phyloP scores from a whole-genome alignment of 2,329 filamentous ascomycete genomes.

The Penicillium frequentans region DNA sequence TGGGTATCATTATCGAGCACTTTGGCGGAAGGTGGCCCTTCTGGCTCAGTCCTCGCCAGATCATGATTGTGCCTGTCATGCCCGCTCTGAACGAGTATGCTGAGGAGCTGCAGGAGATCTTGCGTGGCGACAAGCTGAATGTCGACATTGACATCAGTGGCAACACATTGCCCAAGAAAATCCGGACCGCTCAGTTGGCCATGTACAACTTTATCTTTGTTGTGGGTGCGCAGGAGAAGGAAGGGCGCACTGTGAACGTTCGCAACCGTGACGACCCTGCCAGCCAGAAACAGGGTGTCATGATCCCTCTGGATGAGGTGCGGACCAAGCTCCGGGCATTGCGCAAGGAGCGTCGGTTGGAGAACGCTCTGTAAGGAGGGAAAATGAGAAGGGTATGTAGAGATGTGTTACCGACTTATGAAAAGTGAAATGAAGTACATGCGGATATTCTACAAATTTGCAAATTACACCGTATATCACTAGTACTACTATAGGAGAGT shows the following conservation, averaged over 20 bases:
- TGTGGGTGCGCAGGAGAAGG: constrained; percentile 63
- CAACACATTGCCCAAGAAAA: constrained; percentile 55
- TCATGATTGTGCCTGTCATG: constrained; percentile 53
- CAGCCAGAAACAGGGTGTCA: constrained; percentile 62
- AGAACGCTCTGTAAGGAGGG: constrained; percentile 37
- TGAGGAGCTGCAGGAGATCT: constrained; percentile 46
- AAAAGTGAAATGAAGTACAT: constrained; percentile 16
- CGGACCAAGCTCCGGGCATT: constrained; percentile 53
- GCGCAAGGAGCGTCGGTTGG: constrained; percentile 47
- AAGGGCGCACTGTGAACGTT: constrained; percentile 61
- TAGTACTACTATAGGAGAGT: neutral
- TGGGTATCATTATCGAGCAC: constrained; percentile 52
- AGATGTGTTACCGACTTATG: constrained; percentile 10
- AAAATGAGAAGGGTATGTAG: neutral
- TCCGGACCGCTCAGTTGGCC: constrained; percentile 48
- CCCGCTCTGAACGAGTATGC: constrained; percentile 51
- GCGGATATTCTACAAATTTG: neutral
- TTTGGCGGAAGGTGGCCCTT: constrained; percentile 56
- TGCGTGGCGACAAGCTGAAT: constrained; percentile 47
- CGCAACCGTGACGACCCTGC: constrained; percentile 63
- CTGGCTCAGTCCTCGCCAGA: constrained; percentile 53
- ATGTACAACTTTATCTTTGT: constrained; percentile 58
- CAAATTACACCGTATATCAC: neutral
- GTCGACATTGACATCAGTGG: constrained; percentile 51
- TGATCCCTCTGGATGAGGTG: constrained; percentile 61